Base-by-base conservation (phyloP, 768 basidiomycete genomes). In the Asterophora parasitica region DNA sequence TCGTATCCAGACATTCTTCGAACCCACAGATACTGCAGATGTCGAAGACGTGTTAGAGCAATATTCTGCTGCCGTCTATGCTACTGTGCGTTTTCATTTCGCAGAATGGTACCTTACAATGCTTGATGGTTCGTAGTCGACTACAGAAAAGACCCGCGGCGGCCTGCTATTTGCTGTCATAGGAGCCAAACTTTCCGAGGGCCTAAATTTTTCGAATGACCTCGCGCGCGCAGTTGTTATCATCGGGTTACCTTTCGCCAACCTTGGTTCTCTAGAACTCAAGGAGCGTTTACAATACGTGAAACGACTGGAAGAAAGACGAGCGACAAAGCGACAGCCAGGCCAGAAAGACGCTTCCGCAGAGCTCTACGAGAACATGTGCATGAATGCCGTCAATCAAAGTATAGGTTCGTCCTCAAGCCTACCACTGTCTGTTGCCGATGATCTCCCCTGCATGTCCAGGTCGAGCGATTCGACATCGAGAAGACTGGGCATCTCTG, bases 111-210 rank as follows among this genome's bases (percentile, higher is more conserved):
- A 31, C 12, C 17, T 31, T 48, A 39, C 15, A 26, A 2, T 12
- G 20, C 19, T 19, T 12, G 4, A 38, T 33, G 17, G 4, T 4
- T 12, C 13, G 31, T 37, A 26, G 20, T 49, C 54, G 23, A 33
- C 52, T 16, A 52, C 59, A n/a, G 59, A 52, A 13, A 71, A 69
- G 50, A 66, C 61, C 63, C 65, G 67, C 52, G 92, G 92, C 12
- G 90, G 91, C 2, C 63, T 99, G 32, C 70, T 99, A 4, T 85
- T 98, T 46, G 95, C 96, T 2, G 96, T 98, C 8, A 85, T 98
- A 20, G 94, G 94, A 13, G 95, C 93, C 20, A 98, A 97, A 62
- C 77, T 99, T n/a, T 94, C 92, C 0, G 96, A 99, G 67, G 95
- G 94, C 7, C 63, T 84, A 32, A 84, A 85, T 57, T 86, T 86